Conservation (phyloP, 495 filamentous ascomycete species). For the Schizothecium vesticola region DNA sequence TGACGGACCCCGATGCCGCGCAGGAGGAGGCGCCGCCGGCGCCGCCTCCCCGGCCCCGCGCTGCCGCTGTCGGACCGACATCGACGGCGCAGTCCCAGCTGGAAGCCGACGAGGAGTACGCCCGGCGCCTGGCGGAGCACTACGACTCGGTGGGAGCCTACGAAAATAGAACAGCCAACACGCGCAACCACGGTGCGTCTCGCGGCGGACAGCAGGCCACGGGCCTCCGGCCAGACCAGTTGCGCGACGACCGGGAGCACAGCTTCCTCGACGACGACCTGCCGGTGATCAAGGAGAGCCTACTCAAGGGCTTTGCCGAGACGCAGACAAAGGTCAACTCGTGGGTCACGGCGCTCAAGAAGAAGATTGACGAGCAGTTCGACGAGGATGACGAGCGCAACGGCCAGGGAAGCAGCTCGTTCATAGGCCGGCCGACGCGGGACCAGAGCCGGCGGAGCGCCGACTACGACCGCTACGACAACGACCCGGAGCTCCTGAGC, state of each 20-base stretch:
- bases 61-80: conserved; percentile 34
- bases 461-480: conserved; percentile 87
- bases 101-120: conserved; percentile 88
- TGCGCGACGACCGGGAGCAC: conserved; percentile 56
- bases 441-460: conserved; percentile 60
- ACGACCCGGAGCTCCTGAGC: conserved; percentile 82
- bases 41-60: conserved; percentile 62
- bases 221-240: conserved; percentile 39
- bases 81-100: conserved; percentile 69
- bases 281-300: conserved; percentile 86
- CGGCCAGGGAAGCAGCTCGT: conserved; percentile 26
- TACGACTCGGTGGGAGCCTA: conserved; percentile 61
- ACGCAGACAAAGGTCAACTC: conserved; percentile 89
- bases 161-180: conserved; percentile 43
- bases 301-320: conserved; percentile 90
- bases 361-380: conserved; percentile 83
- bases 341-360: conserved; percentile 86
- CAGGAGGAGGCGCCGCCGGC: conserved; percentile 59
- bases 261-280: conserved; percentile 96
- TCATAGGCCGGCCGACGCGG: conserved; percentile 33
- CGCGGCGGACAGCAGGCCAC: conserved; percentile 41
- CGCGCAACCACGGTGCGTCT: conserved; percentile 23
- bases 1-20: conserved; percentile 86
- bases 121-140: conserved; percentile 87
- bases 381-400: conserved; percentile 47